A percentile compares a stretch with the other conserved stretches of the same genome.
phyloP scores from a whole-genome alignment of 768 basidiomycete species.

The Trametes cubensis region DNA sequence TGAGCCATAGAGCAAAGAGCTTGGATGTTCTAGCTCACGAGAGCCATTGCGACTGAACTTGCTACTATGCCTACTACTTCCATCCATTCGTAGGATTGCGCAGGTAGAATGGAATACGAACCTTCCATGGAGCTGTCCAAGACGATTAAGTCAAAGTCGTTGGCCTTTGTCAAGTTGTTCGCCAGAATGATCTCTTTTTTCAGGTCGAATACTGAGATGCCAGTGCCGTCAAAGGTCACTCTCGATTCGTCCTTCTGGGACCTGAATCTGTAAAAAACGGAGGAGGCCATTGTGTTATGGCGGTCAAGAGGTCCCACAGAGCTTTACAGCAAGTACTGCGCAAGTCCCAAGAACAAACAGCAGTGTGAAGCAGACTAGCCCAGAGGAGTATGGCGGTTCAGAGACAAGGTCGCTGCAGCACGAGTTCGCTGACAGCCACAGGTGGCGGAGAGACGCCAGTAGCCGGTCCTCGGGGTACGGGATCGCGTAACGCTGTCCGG shows the following conservation, averaged over 20 bases:
- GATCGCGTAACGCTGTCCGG: not conserved
- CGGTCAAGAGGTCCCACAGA: constrained; percentile 9
- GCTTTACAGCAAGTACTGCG: not conserved
- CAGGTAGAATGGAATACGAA: constrained; percentile 36
- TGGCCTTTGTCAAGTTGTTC: constrained; percentile 94
- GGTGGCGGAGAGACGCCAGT: not conserved
- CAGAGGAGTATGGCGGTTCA: no score
- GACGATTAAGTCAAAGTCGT: constrained; percentile 93
- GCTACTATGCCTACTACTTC: not conserved
- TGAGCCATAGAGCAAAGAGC: not conserved
- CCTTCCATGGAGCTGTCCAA: constrained; percentile 91
- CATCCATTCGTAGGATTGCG: not conserved
- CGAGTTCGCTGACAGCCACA: not conserved
- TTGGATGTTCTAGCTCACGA: no score
- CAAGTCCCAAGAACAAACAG: constrained; percentile 18
- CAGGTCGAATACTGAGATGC: constrained; percentile 98
- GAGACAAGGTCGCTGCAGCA: not conserved
- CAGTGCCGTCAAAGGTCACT: constrained; percentile 97
- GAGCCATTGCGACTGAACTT: not conserved
- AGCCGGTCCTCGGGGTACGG: not conserved
- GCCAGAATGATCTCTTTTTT: constrained; percentile 98
- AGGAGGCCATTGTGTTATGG: constrained; percentile 69
- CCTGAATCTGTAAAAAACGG: constrained; percentile 98
- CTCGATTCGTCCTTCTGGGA: constrained; percentile 93
- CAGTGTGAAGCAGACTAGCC: no score